Evolutionary conservation across 768 basidiomycete genomes (phyloP).

Genomic region (Gymnopilus dilepis): DNA sequence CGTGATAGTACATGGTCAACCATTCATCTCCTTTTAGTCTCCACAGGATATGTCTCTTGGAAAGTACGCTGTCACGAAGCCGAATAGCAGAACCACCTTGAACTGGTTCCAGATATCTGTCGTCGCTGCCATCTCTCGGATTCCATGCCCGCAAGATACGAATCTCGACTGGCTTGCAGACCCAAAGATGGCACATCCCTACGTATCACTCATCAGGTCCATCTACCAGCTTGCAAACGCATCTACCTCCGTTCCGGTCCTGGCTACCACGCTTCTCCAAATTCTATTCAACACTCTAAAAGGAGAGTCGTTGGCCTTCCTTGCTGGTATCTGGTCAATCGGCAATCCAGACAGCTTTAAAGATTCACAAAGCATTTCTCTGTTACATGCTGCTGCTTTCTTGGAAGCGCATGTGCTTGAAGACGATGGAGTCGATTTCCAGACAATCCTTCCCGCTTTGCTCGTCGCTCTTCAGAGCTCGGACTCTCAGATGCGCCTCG

Average conservation of each 20-base stretch:
- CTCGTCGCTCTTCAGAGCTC: constrained; percentile 62
- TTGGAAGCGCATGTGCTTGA: constrained; percentile 69
- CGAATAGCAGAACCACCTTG: constrained; percentile 59
- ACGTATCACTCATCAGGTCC: constrained; percentile 62
- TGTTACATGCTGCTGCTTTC: constrained; percentile 82
- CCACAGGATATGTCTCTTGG: constrained; percentile 50
- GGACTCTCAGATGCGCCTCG: constrained; percentile 48
- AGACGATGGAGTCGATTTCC: constrained; percentile 71
- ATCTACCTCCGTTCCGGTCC: constrained; percentile 48
- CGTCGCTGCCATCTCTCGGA: constrained; percentile 53
- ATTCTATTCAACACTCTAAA: constrained; percentile 70
- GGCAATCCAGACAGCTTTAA: constrained; percentile 29
- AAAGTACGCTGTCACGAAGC: constrained; percentile 59
- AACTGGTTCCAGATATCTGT: constrained; percentile 64
- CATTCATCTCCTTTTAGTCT: constrained; percentile 39
- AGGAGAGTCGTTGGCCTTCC: constrained; percentile 77
- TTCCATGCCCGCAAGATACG: constrained; percentile 48
- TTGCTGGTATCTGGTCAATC: constrained; percentile 71
- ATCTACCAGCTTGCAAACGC: constrained; percentile 74
- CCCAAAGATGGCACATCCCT: constrained; percentile 41
- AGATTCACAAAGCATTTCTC: constrained; percentile 55
- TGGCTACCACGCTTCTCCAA: constrained; percentile 64
- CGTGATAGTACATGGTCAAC: not conserved
- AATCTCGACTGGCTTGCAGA: constrained; percentile 58
- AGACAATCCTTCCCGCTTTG: constrained; percentile 74